phyloP scores from a whole-genome alignment of 805 yeast species.

The Peterozyma xylosa region DNA sequence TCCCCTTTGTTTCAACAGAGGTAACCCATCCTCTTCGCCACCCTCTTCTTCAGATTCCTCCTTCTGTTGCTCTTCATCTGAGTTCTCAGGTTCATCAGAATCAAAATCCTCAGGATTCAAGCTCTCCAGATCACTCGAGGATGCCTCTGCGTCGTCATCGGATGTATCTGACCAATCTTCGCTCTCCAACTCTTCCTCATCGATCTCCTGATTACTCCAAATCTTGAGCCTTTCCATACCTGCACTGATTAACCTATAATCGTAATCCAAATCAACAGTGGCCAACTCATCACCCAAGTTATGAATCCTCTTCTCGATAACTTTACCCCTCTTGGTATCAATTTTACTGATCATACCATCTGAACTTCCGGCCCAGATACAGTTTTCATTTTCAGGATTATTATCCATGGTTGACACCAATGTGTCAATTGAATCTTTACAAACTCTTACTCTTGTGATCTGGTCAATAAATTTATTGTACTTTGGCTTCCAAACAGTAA shows the following conservation, averaged over 20 bases:
- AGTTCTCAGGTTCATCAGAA: slow-evolving; percentile 10
- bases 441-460: slow-evolving; percentile 63
- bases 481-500: slow-evolving; percentile 78
- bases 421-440: slow-evolving; percentile 66
- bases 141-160: slow-evolving; percentile 22
- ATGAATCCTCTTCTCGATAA: slow-evolving; percentile 62
- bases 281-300: slow-evolving; percentile 67
- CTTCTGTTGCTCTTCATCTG: slow-evolving; percentile 11
- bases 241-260: slow-evolving; percentile 71
- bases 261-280: slow-evolving; percentile 69
- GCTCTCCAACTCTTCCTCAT: slow-evolving; percentile 9
- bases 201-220: slow-evolving; percentile 44
- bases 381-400: slow-evolving; percentile 37
- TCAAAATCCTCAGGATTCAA: slow-evolving; percentile 9
- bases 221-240: slow-evolving; percentile 78
- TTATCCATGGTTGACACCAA: slow-evolving; percentile 49
- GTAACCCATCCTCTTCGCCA: slow-evolving; percentile 5
- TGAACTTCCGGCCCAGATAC: slow-evolving; percentile 74
- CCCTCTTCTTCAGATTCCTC: slow-evolving; percentile 8
- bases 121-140: slow-evolving; percentile 2
- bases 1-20: too few species aligned
- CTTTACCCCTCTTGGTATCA: slow-evolving; percentile 55
- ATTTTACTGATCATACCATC: slow-evolving; percentile 68
- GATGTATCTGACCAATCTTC: not conserved
- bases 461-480: slow-evolving; percentile 72